Conservation (phyloP, 2,329 filamentous ascomycete genomes). For the Sclerotinia sclerotiorum region DNA sequence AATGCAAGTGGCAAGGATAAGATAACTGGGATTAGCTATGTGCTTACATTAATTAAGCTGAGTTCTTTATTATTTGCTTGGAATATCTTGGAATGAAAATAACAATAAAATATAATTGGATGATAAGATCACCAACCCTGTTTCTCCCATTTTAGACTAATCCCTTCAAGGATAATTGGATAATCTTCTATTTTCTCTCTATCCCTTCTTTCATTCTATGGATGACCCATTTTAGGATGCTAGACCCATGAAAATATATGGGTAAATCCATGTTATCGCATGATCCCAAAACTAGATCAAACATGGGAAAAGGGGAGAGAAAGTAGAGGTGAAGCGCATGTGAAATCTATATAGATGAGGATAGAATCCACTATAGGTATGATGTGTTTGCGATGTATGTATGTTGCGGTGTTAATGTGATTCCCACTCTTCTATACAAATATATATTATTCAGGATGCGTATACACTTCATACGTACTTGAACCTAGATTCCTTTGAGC, state of each 20-base stretch:
- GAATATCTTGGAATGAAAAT: conserved; percentile 14
- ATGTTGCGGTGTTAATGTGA: conserved; percentile 16
- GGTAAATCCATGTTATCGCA: conserved; percentile 13
- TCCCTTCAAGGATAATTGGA: neutral
- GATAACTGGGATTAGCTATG: neutral
- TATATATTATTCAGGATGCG: conserved; percentile 2
- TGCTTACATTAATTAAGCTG: neutral
- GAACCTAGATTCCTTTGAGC: conserved; percentile 14
- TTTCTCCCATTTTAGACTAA: neutral
- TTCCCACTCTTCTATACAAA: neutral
- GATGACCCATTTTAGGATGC: conserved; percentile 10
- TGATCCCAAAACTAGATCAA: conserved; percentile 18
- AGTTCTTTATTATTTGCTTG: conserved; percentile 3
- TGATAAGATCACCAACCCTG: neutral
- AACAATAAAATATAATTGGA: neutral
- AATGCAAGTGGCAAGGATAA: conserved; percentile 6
- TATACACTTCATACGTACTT: conserved; percentile 20
- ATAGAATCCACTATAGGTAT: conserved; percentile 12
- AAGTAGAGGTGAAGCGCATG: conserved; percentile 12
- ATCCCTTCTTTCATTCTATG: conserved; percentile 20
- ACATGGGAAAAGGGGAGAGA: conserved; percentile 2
- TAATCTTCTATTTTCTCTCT: conserved; percentile 6
- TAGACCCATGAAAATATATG: conserved; percentile 5
- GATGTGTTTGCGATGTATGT: conserved; percentile 18
- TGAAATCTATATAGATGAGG: conserved; percentile 3